Percentiles rank a stretch among this genome's conserved stretches.
Conservation (phyloP, 108 stramenopile genomes). For the Nitzschia sp. region DNA sequence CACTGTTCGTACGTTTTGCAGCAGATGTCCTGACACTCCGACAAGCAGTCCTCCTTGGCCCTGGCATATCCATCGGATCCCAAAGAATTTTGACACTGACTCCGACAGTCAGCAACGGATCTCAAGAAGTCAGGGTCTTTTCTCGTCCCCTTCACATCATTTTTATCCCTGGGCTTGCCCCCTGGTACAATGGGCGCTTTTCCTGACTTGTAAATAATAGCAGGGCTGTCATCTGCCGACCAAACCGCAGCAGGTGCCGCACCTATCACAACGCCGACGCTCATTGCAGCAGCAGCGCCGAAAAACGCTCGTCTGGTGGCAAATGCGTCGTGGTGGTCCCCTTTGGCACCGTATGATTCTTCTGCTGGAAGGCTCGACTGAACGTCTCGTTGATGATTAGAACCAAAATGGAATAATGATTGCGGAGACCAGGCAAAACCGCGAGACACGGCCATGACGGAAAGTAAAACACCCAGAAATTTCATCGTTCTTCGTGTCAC, state of each 20-base stretch:
- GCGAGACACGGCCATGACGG: neutral
- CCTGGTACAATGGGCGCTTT: conserved; percentile 67
- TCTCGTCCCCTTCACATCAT: conserved; percentile 68
- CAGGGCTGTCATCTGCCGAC: neutral
- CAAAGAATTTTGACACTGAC: conserved; percentile 53
- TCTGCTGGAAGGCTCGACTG: neutral
- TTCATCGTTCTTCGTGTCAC: too few relatives aligned
- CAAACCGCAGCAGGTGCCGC: conserved; percentile 4
- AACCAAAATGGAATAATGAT: neutral
- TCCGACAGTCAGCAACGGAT: conserved; percentile 72
- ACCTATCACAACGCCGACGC: conserved; percentile 1
- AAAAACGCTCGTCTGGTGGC: conserved; percentile 18
- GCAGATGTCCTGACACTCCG: conserved; percentile 86
- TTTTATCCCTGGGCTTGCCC: conserved; percentile 67
- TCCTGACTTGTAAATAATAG: conserved; percentile 39
- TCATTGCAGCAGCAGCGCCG: conserved; percentile 18
- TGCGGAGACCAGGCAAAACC: conserved; percentile 10
- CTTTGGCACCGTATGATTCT: neutral
- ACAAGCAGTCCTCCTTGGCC: conserved; percentile 73
- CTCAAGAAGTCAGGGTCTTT: conserved; percentile 84
- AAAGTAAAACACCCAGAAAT: too few relatives aligned
- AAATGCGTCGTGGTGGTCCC: neutral
- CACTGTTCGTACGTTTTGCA: conserved; percentile 88
- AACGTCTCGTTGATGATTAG: neutral
- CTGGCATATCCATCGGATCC: conserved; percentile 76